Evolutionary conservation across 139 green algal genomes (phyloP), one percentile per base, ranked within the genome.

Genomic region (Klebsormidium nitens): DNA sequence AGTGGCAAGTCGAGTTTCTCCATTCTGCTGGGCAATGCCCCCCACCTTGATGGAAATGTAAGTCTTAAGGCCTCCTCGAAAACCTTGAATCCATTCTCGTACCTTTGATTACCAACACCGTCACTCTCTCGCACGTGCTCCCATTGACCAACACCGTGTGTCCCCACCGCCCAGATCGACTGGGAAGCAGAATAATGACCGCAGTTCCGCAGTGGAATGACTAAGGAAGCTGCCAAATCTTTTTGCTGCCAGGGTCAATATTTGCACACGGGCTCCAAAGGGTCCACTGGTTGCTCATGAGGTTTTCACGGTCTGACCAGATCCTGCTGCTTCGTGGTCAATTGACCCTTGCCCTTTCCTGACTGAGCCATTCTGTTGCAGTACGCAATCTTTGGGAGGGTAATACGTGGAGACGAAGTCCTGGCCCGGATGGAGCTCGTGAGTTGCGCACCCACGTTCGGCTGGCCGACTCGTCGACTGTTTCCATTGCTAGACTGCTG

Each of bases 21-120:
- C 58, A 89, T 96, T 11, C 80, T 96, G 52, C 77, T 96, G 36
- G 90, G 87, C 0, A 32, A 84, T 23, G 88, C 90, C 0, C 87
- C 87, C 0, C 89, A 95, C 57, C 80, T 96, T 0, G 89, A 96
- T 26, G 48, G 48, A n/a, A 55, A 69, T 57, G 69, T 76, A 47
- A 36, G 63, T 47, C 28, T 2, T 1, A 8, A 23, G 31, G 31
- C 55, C 46, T 23, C 46, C 46, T 55, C 23, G 23, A 23, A 55
- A 55, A 55, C 23, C 23, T 23, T 55, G 23, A 55, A 55, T n/a
- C 23, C 23, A 64, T 64, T 35, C 17, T 64, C 29, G 17, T 64
- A 46, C 56, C 17, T 37, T 38, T 38, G 2, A 19, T 36, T 29
- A 2, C 56, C 31, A 3, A 29, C 56, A 23, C 31, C 56, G 19